These are phyloP conservation scores for Collariella sp. DNA, from an alignment of 495 filamentous ascomycete species.

Conservation along the genomic window DNA sequence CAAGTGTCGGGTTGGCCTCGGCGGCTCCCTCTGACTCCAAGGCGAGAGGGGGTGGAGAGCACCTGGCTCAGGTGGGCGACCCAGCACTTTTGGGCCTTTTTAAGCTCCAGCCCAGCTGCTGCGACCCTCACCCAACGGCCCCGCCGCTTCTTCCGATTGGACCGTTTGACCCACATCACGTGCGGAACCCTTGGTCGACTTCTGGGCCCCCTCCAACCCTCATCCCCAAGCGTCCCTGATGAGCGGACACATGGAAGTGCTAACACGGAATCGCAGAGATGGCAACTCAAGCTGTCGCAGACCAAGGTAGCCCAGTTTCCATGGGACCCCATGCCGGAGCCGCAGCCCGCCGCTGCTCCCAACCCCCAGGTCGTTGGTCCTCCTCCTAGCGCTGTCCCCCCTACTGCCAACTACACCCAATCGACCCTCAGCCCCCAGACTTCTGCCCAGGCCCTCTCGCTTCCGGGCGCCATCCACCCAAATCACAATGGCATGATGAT, in stretches of 20 bases:
- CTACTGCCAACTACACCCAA: slow-evolving; percentile 29
- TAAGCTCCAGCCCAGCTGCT: slow-evolving; percentile 26
- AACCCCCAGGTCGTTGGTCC: slow-evolving; percentile 33
- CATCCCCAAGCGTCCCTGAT: not conserved
- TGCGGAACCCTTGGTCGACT: slow-evolving; percentile 10
- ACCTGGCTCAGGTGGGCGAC: slow-evolving; percentile 40
- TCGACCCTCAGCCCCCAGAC: slow-evolving; percentile 30
- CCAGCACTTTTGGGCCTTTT: slow-evolving; percentile 49
- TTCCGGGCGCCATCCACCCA: slow-evolving; percentile 26
- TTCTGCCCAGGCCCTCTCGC: slow-evolving; percentile 33
- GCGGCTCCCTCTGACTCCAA: slow-evolving; percentile 6
- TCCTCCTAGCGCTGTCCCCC: slow-evolving; percentile 21
- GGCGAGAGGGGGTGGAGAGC: slow-evolving; percentile 35
- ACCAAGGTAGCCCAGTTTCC: slow-evolving; percentile 80
- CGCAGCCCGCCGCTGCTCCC: slow-evolving; percentile 31
- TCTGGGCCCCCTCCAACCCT: not conserved
- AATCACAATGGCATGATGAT: slow-evolving; percentile 45
- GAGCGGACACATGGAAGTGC: not conserved
- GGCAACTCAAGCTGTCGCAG: slow-evolving; percentile 82
- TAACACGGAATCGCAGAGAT: slow-evolving; percentile 52
- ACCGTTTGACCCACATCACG: slow-evolving; percentile 20
- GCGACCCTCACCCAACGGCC: slow-evolving; percentile 12
- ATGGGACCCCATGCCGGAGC: slow-evolving; percentile 75
- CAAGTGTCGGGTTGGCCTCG: slow-evolving; percentile 14
- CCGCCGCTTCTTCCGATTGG: slow-evolving; percentile 23